Percentiles rank a stretch among this genome's conserved stretches.
Evolutionary conservation across 1,139 yeast species (phyloP).

Genomic region (Candida freyschussii): DNA sequence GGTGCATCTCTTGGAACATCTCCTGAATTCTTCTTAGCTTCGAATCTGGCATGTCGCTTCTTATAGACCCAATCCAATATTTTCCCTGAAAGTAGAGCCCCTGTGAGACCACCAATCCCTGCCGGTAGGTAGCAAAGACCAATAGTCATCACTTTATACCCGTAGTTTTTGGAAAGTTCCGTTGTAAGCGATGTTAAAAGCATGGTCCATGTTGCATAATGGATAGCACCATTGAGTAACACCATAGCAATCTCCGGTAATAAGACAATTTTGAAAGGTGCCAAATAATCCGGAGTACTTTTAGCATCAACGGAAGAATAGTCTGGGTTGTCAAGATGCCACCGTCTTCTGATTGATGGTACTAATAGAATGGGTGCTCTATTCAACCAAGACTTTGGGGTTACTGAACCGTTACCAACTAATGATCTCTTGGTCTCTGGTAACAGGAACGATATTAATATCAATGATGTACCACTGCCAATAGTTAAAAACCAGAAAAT

Average conservation of each 20-base stretch:
- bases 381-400: conserved; percentile 39
- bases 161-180: conserved; percentile 42
- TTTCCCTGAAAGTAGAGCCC: conserved; percentile 45
- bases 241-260: conserved; percentile 33
- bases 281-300: conserved; percentile 35
- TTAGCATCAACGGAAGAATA: conserved; percentile 28
- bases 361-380: conserved; percentile 39
- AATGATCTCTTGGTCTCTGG: conserved; percentile 71
- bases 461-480: conserved; percentile 42
- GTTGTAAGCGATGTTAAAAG: conserved; percentile 61
- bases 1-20: conserved; percentile 26
- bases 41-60: conserved; percentile 25
- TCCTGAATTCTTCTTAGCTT: conserved; percentile 19
- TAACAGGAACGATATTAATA: conserved; percentile 37
- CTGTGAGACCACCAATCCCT: conserved; percentile 54
- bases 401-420: conserved; percentile 62
- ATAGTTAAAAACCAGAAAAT: conserved; percentile 72
- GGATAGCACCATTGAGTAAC: conserved; percentile 52
- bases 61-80: conserved; percentile 43
- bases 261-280: conserved; percentile 40
- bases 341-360: conserved; percentile 21
- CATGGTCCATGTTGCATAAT: conserved; percentile 67
- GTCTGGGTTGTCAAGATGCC: conserved; percentile 30
- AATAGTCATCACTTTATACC: conserved; percentile 45
- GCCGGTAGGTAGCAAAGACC: conserved; percentile 63